A percentile compares a stretch with the other conserved stretches of the same genome.
Evolutionary conservation across 2,329 filamentous ascomycete species (phyloP).

Genomic region (Epichloe bromicola): DNA sequence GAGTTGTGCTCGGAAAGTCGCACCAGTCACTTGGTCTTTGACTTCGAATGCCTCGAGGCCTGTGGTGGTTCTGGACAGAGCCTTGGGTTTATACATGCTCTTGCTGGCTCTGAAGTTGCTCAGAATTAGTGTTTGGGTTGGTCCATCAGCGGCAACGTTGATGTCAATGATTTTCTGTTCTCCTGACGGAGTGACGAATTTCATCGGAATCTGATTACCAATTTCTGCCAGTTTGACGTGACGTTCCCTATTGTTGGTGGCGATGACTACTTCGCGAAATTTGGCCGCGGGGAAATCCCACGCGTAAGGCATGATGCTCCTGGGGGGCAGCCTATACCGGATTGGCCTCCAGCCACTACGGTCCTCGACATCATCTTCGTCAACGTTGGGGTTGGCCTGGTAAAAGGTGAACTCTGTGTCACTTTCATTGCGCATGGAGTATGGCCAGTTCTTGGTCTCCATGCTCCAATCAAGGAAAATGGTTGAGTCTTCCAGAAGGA

Average conservation of each 20-base stretch:
- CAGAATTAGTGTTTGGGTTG: conserved; percentile 84
- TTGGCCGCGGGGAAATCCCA: conserved; percentile 99
- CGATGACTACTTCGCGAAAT: conserved; percentile 79
- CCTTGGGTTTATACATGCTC: conserved; percentile 67
- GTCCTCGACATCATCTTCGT: conserved; percentile 78
- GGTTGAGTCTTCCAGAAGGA: conserved; percentile 84
- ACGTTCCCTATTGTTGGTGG: conserved; percentile 43
- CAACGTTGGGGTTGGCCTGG: conserved; percentile 84
- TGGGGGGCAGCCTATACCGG: conserved; percentile 80
- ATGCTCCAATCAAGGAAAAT: conserved; percentile 84
- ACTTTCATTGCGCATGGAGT: conserved; percentile 96
- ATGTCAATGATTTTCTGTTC: conserved; percentile 87
- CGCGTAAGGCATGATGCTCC: conserved; percentile 98
- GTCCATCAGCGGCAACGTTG: conserved; percentile 89
- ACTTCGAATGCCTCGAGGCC: conserved; percentile 65
- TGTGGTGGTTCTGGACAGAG: conserved; percentile 32
- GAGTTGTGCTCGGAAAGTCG: conserved; percentile 80
- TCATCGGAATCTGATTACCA: conserved; percentile 90
- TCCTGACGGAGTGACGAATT: conserved; percentile 55
- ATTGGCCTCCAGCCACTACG: conserved; percentile 84
- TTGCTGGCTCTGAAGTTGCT: conserved; percentile 89
- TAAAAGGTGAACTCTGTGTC: conserved; percentile 95
- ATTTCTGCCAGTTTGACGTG: conserved; percentile 95
- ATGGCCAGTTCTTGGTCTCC: conserved; percentile 94
- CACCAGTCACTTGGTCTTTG: conserved; percentile 77